phyloP scores from a whole-genome alignment of 306 rosid species.

The Erythrophleum fordii region DNA sequence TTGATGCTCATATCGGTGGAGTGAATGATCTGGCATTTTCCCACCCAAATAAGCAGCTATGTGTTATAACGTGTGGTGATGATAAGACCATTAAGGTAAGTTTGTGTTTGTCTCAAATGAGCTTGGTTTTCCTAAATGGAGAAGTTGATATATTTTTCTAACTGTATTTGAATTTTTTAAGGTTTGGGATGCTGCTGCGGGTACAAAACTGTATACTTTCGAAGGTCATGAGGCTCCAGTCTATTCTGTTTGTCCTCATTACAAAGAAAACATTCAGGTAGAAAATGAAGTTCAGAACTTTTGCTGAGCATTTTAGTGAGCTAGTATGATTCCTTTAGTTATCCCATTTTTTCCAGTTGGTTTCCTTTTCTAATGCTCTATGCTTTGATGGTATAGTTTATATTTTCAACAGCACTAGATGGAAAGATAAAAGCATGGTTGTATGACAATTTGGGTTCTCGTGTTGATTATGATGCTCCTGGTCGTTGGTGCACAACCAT shows the following conservation, averaged over 20 bases:
- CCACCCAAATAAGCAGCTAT: constrained; percentile 92
- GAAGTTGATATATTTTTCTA: constrained; percentile 29
- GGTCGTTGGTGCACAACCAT: constrained; percentile 99
- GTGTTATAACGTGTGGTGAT: constrained; percentile 97
- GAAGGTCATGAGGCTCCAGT: constrained; percentile 99
- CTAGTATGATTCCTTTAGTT: constrained; percentile 15
- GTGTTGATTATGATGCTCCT: constrained; percentile 99
- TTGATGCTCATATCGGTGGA: constrained; percentile 99
- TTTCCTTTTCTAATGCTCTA: constrained; percentile 23
- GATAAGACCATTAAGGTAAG: constrained; percentile 93
- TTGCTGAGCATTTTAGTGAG: constrained; percentile 7
- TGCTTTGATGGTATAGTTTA: constrained; percentile 63
- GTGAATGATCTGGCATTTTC: constrained; percentile 97
- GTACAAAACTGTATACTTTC: constrained; percentile 78
- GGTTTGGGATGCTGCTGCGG: constrained; percentile 97
- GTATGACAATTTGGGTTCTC: constrained; percentile 98
- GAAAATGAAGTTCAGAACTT: constrained; percentile 21
- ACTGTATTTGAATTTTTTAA: constrained; percentile 49
- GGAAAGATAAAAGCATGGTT: constrained; percentile 99
- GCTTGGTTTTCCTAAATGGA: constrained; percentile 39
- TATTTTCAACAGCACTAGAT: constrained; percentile 93
- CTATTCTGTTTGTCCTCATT: constrained; percentile 93
- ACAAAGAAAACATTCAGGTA: constrained; percentile 96
- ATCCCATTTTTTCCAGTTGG: constrained; percentile 15
- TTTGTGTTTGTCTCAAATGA: constrained; percentile 40